Evolutionary conservation across 257 asterid genomes (phyloP), one percentile per base, ranked within the genome.

Genomic region (Lycium barbarum): DNA sequence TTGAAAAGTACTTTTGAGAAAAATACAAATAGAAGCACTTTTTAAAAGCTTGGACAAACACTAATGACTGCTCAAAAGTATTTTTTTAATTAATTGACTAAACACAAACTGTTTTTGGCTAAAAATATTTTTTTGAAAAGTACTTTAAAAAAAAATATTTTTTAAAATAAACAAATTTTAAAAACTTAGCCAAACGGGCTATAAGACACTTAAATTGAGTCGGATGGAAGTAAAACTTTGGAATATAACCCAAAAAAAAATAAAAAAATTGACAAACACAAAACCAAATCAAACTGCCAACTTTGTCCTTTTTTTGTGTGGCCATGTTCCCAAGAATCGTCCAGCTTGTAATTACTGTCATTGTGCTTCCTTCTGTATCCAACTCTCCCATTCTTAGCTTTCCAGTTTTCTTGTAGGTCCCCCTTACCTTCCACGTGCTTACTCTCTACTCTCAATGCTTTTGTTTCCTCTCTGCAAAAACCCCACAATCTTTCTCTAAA

Each of bases 251-350:
- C 1, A 18, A 2, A 7, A 47, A 20, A 22, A 22, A 49, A 20
- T 6, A 8, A 12, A 74, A 22, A 20, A 49, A 74, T 74, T 74
- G 62, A 20, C 20, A 22, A 66, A 36, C 67, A 79, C 57, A 76
- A 49, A 61, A 38, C 51, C 81, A 87, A 87, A 83, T 33, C 63
- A 76, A 67, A 76, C 43, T 45, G 82, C 40, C 71, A 83, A 83
- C 80, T 35, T 26, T 84, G 88, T 80, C 76, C 26, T 76, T 53
- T 76, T 20, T 84, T 86, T 79, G 83, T 40, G 6, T 40, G 91
- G 43, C 91, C 95, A 92, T 92, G 90, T 88, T 88, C 89, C 83
- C 84, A 83, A 88, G 92, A 87, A 89, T 87, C 90, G 80, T 85
- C 88, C 90, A 91, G 93, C 93, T 59, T 90, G 86, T 83, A n/a